Evolutionary conservation across 2,329 filamentous ascomycete genomes (phyloP).

Genomic region (Aplosporella prunicola): DNA sequence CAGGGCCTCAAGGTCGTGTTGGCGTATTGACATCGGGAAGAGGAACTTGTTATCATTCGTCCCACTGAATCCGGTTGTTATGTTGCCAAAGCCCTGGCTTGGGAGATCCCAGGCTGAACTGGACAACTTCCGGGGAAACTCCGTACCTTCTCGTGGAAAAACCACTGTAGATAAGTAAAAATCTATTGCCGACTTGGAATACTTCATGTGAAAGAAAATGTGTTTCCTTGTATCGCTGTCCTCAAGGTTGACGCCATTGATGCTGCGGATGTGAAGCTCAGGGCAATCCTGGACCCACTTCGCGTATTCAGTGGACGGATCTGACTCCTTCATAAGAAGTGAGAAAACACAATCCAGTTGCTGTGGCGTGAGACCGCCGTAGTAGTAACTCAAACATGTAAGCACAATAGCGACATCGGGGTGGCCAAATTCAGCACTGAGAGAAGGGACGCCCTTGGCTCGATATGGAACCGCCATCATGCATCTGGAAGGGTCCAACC

Average conservation of each 20-base stretch:
- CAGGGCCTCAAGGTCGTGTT: conserved; percentile 47
- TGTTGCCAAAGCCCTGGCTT: neutral
- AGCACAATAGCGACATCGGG: conserved; percentile 57
- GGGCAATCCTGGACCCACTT: conserved; percentile 34
- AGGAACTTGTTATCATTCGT: conserved; percentile 55
- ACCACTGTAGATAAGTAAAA: conserved; percentile 52
- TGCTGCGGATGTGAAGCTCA: conserved; percentile 28
- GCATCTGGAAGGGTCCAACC: conserved; percentile 35
- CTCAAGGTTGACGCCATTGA: conserved; percentile 26
- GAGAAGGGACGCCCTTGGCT: conserved; percentile 55
- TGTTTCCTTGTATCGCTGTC: too few species aligned
- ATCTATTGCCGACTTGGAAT: conserved; percentile 48
- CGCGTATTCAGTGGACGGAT: conserved; percentile 43
- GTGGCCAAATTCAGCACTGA: conserved; percentile 57
- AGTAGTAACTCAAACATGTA: conserved; percentile 60
- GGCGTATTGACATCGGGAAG: conserved; percentile 47
- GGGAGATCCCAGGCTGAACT: conserved; percentile 60
- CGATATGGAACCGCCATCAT: conserved; percentile 50
- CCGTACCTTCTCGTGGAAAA: conserved; percentile 52
- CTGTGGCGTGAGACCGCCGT: conserved; percentile 44
- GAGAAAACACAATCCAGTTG: conserved; percentile 42
- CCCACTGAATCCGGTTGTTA: conserved; percentile 58
- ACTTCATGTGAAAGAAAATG: conserved; percentile 47
- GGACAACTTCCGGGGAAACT: conserved; percentile 55
- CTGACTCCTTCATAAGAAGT: conserved; percentile 42